Percentiles rank a stretch among this genome's conserved stretches.
phyloP scores from a whole-genome alignment of 106 monocot species.

The Acanthochlamys bracteata region DNA sequence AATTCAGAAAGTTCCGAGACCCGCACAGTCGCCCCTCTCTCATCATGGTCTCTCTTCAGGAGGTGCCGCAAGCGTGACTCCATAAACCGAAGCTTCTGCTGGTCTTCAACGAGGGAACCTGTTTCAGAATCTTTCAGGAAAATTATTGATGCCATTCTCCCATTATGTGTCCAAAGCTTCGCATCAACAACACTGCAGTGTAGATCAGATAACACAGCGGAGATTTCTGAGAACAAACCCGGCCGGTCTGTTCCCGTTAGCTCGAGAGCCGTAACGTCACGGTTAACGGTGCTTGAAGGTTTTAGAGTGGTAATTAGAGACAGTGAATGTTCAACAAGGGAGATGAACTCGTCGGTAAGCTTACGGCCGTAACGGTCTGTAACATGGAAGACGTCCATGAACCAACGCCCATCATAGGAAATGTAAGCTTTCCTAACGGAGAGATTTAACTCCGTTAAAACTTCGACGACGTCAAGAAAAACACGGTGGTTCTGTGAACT shows the following conservation, averaged over 20 bases:
- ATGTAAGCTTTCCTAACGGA: slow-evolving; percentile 18
- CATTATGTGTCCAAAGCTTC: slow-evolving; percentile 56
- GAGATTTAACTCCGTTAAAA: slow-evolving; percentile 16
- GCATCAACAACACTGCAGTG: slow-evolving; percentile 31
- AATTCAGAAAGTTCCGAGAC: slow-evolving; percentile 5
- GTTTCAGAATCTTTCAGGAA: slow-evolving; percentile 25
- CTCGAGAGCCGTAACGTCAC: slow-evolving; percentile 27
- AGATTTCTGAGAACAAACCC: slow-evolving; percentile 57
- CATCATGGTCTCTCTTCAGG: slow-evolving; percentile 30
- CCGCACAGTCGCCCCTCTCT: slow-evolving; percentile 9
- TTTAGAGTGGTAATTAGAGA: neutral
- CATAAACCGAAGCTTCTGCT: slow-evolving; percentile 18
- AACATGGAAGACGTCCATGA: slow-evolving; percentile 19
- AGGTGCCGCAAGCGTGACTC: slow-evolving; percentile 42
- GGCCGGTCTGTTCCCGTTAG: slow-evolving; percentile 50
- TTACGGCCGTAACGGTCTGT: slow-evolving; percentile 13
- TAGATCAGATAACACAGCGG: slow-evolving; percentile 54
- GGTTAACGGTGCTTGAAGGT: too few species aligned
- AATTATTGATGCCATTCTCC: slow-evolving; percentile 40
- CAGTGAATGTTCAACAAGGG: slow-evolving; percentile 12
- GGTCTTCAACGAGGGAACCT: slow-evolving; percentile 23
- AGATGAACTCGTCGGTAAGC: slow-evolving; percentile 16
- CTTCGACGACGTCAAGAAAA: slow-evolving; percentile 9
- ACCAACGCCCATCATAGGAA: slow-evolving; percentile 14
- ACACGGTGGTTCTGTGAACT: slow-evolving; percentile 12